A percentile compares a stretch with the other conserved stretches of the same genome.
phyloP scores from a whole-genome alignment of 257 asterid species.

The Catharanthus roseus region DNA sequence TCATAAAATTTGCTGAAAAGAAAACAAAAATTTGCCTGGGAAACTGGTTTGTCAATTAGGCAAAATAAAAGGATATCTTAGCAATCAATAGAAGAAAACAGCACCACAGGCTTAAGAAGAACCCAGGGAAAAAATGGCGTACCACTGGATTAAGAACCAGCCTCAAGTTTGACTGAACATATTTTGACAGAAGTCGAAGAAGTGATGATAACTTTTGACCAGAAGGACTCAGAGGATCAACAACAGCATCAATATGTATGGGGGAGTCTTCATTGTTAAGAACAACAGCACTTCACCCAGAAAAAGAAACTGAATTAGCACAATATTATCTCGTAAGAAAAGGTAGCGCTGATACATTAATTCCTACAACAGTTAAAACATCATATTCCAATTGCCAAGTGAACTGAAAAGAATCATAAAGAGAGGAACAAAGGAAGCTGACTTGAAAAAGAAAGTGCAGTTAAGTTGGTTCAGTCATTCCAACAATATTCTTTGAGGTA shows the following conservation, averaged over 20 bases:
- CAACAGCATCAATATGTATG: constrained; percentile 93
- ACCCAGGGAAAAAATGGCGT: constrained; percentile 22
- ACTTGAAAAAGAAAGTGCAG: background rate
- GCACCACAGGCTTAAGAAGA: background rate
- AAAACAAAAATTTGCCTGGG: too few relatives aligned
- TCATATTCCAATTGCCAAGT: background rate
- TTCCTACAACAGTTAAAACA: background rate
- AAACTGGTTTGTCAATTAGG: too few relatives aligned
- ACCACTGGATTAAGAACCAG: constrained; percentile 97
- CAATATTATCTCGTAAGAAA: background rate
- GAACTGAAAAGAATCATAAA: background rate
- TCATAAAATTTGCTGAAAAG: too few relatives aligned
- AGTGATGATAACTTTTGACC: constrained; percentile 94
- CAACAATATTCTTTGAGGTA: too few relatives aligned
- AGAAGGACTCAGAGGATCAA: constrained; percentile 95
- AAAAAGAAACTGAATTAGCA: constrained; percentile 20
- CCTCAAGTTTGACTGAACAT: constrained; percentile 83
- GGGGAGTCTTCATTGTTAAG: constrained; percentile 63
- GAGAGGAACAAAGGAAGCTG: background rate
- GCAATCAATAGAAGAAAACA: background rate
- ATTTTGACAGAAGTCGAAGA: constrained; percentile 75
- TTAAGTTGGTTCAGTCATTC: background rate
- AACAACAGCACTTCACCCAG: constrained; percentile 73
- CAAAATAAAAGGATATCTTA: background rate
- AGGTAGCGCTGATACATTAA: background rate